These are phyloP conservation scores for Pseudocercospora ulei DNA, from an alignment of 2,329 filamentous ascomycete species.

Conservation along the genomic window DNA sequence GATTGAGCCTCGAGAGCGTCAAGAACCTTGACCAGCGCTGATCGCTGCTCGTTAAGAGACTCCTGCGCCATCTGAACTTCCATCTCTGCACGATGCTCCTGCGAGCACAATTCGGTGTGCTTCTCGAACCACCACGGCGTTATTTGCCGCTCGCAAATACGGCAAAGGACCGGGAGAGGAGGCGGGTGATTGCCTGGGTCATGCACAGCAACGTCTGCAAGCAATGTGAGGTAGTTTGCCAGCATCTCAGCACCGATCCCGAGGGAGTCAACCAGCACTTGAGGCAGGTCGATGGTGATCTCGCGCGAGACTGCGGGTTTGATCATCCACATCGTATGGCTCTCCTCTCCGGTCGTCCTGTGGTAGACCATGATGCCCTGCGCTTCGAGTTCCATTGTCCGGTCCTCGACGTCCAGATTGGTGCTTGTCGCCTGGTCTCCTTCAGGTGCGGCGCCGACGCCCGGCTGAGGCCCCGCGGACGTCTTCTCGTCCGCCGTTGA, in stretches of 20 bases:
- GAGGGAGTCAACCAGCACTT: conserved; percentile 79
- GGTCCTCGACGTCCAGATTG: conserved; percentile 24
- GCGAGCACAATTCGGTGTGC: conserved; percentile 88
- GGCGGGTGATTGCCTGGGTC: conserved; percentile 67
- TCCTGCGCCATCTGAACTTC: conserved; percentile 95
- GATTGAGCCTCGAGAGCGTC: conserved; percentile 78
- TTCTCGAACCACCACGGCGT: conserved; percentile 99
- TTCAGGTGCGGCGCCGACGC: conserved; percentile 15
- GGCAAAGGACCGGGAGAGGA: conserved; percentile 76
- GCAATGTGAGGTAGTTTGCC: conserved; percentile 79
- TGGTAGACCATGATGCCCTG: conserved; percentile 99
- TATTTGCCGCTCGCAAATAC: conserved; percentile 94
- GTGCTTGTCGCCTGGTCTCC: conserved; percentile 5
- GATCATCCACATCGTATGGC: conserved; percentile 99
- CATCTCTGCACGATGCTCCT: conserved; percentile 95
- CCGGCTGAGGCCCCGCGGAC: conserved; percentile 28
- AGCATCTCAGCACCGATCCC: conserved; percentile 91
- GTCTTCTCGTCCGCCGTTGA: conserved; percentile 23
- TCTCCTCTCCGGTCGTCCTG: conserved; percentile 70
- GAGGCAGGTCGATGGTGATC: conserved; percentile 89
- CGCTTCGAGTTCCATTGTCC: conserved; percentile 73
- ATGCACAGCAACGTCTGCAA: conserved; percentile 72
- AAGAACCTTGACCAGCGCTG: conserved; percentile 87
- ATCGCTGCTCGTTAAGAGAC: conserved; percentile 79
- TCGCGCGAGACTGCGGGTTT: conserved; percentile 82